A percentile compares a stretch with the other conserved stretches of the same genome.
phyloP scores from a whole-genome alignment of 345 rosid species.

The Hibiscus tridactylites region DNA sequence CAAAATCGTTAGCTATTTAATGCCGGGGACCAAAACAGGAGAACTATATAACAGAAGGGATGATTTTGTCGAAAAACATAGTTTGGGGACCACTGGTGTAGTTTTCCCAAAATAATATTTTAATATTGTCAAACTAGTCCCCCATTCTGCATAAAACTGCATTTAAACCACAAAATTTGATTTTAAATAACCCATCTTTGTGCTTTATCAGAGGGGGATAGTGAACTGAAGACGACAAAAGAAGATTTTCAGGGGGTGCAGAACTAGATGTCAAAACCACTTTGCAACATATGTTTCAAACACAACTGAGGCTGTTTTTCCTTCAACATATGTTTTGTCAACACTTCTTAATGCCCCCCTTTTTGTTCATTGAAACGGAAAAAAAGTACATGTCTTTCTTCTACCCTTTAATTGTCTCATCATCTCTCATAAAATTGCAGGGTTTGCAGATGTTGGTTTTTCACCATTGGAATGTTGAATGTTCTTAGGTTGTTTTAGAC shows the following conservation, averaged over 20 bases:
- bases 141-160: slow-evolving; percentile 6
- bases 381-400: slow-evolving; percentile 3
- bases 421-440: neutral
- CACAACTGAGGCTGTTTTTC: slow-evolving; percentile 2
- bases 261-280: slow-evolving; percentile 12
- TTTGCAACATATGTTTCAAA: slow-evolving; percentile 7
- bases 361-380: neutral
- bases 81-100: no score
- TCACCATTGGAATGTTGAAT: neutral
- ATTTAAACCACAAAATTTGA: neutral
- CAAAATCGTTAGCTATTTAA: no score
- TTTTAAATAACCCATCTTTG: neutral
- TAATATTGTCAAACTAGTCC: slow-evolving; percentile 11
- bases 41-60: no score
- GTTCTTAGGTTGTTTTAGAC: slow-evolving; percentile 12
- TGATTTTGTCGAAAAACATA: no score
- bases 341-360: neutral
- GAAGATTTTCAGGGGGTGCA: neutral
- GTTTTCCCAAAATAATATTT: neutral
- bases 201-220: neutral
- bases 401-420: slow-evolving; percentile 1
- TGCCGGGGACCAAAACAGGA: no score
- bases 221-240: neutral
- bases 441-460: neutral
- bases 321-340: neutral